phyloP scores from a whole-genome alignment of 495 filamentous ascomycete genomes.

The Talaromyces borbonicus region DNA sequence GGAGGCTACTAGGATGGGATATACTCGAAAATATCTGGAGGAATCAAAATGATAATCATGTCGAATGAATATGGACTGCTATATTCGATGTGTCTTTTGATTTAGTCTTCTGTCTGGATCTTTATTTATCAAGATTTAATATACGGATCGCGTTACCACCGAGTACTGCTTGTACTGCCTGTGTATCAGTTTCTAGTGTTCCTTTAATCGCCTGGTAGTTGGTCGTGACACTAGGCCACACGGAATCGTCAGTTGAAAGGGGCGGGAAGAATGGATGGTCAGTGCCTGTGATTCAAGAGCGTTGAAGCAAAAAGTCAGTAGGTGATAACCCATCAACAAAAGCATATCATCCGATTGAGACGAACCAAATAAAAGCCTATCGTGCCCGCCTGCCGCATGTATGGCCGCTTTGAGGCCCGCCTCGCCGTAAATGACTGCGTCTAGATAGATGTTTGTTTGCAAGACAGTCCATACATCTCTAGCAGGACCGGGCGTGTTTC shows the following conservation, averaged over 20 bases:
- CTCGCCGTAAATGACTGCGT: conserved; percentile 75
- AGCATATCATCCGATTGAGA: no score
- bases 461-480: conserved; percentile 67
- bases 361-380: conserved; percentile 72
- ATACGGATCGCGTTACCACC: conserved; percentile 63
- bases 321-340: conserved; percentile 6
- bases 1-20: conserved; percentile 43
- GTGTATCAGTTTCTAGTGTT: conserved; percentile 44
- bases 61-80: no score
- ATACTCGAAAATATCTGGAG: conserved; percentile 15
- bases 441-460: conserved; percentile 78
- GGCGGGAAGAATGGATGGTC: conserved; percentile 44
- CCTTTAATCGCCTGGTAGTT: conserved; percentile 64
- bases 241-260: conserved; percentile 44
- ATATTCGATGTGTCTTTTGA: neutral
- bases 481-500: conserved; percentile 39
- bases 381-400: conserved; percentile 38
- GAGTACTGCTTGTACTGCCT: conserved; percentile 43
- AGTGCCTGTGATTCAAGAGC: neutral
- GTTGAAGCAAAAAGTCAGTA: neutral
- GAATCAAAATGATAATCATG: neutral
- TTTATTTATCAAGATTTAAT: conserved; percentile 40
- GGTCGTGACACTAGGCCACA: conserved; percentile 75
- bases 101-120: neutral
- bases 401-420: conserved; percentile 69